phyloP scores from a whole-genome alignment of 23 red algal species.

The Gracilaria domingensis region DNA sequence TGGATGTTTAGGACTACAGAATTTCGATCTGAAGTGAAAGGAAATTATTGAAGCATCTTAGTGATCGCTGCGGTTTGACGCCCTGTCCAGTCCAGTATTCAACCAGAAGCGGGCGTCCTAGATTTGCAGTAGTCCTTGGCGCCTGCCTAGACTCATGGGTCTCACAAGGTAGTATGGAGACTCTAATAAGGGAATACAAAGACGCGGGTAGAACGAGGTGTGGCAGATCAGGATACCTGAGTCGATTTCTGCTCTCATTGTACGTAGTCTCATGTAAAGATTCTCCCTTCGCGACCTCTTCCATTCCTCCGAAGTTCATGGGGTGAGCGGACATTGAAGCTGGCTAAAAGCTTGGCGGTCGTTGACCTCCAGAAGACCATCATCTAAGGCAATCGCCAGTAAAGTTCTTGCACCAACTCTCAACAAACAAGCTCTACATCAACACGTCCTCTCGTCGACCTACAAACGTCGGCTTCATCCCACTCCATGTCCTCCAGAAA shows the following conservation, averaged over 20 bases:
- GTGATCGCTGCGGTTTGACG: neutral
- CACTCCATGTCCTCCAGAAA: no score
- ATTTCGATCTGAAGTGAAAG: no score
- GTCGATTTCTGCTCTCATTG: neutral
- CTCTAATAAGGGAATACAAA: neutral
- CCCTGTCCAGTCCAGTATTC: neutral
- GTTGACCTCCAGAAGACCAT: neutral
- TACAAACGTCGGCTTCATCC: no score
- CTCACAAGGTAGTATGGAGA: neutral
- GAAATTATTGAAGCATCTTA: slow-evolving; percentile 2
- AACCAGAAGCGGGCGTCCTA: neutral
- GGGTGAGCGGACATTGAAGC: neutral
- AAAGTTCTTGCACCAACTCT: neutral
- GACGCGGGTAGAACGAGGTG: neutral
- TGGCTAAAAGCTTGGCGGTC: slow-evolving; percentile 2
- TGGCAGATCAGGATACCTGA: neutral
- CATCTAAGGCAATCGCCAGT: neutral
- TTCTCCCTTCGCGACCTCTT: neutral
- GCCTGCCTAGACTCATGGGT: neutral
- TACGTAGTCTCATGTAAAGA: neutral
- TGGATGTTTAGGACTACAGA: neutral
- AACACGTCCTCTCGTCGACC: no score
- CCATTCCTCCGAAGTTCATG: neutral
- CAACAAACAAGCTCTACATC: neutral
- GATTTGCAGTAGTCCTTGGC: neutral